Percentiles rank a stretch among this genome's conserved stretches.
These are phyloP conservation scores for Kuraishia cidri DNA, from an alignment of 805 yeast species.

Conservation along the genomic window DNA sequence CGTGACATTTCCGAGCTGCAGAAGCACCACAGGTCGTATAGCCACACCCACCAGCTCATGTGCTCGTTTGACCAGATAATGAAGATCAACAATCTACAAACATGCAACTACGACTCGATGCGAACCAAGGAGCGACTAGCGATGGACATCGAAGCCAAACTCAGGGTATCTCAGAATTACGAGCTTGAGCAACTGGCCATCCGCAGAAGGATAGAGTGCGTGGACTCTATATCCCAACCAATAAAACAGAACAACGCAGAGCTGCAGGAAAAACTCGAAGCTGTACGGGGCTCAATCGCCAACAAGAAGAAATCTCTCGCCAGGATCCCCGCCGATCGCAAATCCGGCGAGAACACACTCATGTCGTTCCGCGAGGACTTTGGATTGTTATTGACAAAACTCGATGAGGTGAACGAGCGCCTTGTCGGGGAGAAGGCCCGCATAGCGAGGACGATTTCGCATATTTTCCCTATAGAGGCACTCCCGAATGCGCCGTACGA, in stretches of 20 bases:
- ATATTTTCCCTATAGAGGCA: slow-evolving; percentile 6
- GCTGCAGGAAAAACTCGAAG: neutral
- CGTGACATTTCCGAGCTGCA: neutral
- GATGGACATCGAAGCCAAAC: slow-evolving; percentile 6
- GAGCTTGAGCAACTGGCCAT: too few relatives aligned
- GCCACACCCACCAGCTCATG: slow-evolving; percentile 11
- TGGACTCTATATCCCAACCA: too few relatives aligned
- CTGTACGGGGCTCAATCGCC: neutral
- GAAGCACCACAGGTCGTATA: slow-evolving; percentile 2
- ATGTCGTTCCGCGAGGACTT: slow-evolving; percentile 3
- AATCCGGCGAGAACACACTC: too few relatives aligned
- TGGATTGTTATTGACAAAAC: slow-evolving; percentile 2
- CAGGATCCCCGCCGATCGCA: too few relatives aligned
- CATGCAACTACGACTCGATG: slow-evolving; percentile 23
- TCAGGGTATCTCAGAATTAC: too few relatives aligned
- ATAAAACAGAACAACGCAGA: too few relatives aligned
- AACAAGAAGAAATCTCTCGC: too few relatives aligned
- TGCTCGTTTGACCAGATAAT: slow-evolving; percentile 30
- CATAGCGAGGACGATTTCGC: neutral
- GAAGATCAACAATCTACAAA: slow-evolving; percentile 28
- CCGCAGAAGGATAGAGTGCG: too few relatives aligned
- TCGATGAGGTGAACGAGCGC: slow-evolving; percentile 4
- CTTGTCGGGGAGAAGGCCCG: slow-evolving; percentile 2
- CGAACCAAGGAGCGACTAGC: slow-evolving; percentile 2
- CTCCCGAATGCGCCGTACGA: slow-evolving; percentile 4